phyloP scores from a whole-genome alignment of 2,329 filamentous ascomycete genomes.

The Alternaria burnsii region DNA sequence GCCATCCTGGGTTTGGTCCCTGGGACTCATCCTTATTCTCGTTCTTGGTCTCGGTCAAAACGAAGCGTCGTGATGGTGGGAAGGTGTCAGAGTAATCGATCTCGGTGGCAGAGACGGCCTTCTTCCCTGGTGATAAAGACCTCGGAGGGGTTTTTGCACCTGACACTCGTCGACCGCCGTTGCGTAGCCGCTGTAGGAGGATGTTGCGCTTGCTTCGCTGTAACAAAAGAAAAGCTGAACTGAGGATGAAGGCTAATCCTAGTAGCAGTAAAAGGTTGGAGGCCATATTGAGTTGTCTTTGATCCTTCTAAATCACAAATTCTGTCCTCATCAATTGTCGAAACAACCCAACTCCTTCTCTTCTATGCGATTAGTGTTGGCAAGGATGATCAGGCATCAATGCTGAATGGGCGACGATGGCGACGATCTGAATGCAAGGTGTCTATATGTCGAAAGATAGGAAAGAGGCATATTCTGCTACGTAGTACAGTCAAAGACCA shows the following conservation, averaged over 20 bases:
- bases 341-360: neutral
- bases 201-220: constrained; percentile 51
- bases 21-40: constrained; percentile 25
- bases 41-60: constrained; percentile 49
- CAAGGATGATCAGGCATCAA: neutral
- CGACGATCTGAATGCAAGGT: neutral
- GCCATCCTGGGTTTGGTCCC: constrained; percentile 32
- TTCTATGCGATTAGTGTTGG: neutral
- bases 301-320: neutral
- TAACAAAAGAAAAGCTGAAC: constrained; percentile 38
- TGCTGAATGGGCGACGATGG: neutral
- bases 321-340: neutral
- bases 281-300: constrained; percentile 23
- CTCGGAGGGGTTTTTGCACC: constrained; percentile 62
- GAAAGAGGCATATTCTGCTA: neutral
- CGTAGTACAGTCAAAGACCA: neutral
- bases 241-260: constrained; percentile 42
- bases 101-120: constrained; percentile 41
- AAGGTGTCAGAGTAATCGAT: constrained; percentile 56
- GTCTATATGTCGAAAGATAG: neutral
- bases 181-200: constrained; percentile 51
- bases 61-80: constrained; percentile 62
- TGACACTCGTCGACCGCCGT: constrained; percentile 55
- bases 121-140: constrained; percentile 62
- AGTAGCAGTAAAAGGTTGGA: constrained; percentile 36